Conservation (phyloP, 179 eudicot species). For the Patellifolia procumbens region DNA sequence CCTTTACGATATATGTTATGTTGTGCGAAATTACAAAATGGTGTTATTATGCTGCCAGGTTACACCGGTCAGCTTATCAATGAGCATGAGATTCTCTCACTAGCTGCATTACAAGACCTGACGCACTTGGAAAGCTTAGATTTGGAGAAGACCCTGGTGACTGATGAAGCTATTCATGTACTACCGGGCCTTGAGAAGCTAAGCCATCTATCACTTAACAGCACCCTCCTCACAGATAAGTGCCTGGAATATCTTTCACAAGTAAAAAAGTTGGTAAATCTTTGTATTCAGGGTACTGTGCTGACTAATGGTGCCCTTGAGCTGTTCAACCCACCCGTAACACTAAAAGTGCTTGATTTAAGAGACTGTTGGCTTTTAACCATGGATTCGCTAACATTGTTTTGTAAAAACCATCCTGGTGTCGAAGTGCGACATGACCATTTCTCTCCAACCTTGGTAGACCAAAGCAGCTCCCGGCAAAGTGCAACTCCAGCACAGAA, state of each 20-base stretch:
- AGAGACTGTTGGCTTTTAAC: constrained; percentile 86
- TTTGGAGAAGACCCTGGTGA: constrained; percentile 55
- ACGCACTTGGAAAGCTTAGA: constrained; percentile 51
- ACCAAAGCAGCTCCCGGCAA: constrained; percentile 20
- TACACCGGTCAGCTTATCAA: constrained; percentile 33
- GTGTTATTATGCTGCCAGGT: constrained; percentile 42
- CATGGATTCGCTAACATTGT: constrained; percentile 46
- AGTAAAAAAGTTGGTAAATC: constrained; percentile 40
- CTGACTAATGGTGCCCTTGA: constrained; percentile 60
- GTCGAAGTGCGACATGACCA: constrained; percentile 64
- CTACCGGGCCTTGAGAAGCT: constrained; percentile 43
- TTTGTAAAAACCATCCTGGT: constrained; percentile 48
- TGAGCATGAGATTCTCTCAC: constrained; percentile 45
- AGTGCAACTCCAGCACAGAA: constrained; percentile 32
- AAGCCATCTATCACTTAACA: constrained; percentile 50
- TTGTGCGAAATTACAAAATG: background rate
- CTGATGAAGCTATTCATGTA: constrained; percentile 51
- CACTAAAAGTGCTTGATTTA: constrained; percentile 55
- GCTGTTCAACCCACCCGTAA: constrained; percentile 50
- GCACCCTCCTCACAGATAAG: constrained; percentile 50
- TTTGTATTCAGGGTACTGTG: constrained; percentile 53
- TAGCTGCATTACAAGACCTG: constrained; percentile 57
- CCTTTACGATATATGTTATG: background rate
- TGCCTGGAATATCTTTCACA: constrained; percentile 50
- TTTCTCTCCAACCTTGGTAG: constrained; percentile 20